Evolutionary conservation across 192 early-diverging fungal species (phyloP).

Genomic region (Umbelopsis isabellina): DNA sequence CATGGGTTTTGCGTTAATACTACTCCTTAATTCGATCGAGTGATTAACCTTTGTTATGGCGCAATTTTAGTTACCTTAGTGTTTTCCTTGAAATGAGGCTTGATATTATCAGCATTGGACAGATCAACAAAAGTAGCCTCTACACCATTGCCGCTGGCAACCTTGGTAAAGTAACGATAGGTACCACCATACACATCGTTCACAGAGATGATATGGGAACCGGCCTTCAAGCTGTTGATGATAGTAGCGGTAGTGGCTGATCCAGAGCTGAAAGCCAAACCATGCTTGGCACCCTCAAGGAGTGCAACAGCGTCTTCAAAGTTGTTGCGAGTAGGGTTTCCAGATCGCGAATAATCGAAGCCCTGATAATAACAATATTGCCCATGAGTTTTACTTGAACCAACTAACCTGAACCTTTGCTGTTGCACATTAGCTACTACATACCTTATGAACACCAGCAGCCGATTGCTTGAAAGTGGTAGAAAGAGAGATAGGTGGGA

Average conservation of each 20-base stretch:
- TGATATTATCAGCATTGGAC: constrained; percentile 64
- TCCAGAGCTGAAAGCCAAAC: constrained; percentile 81
- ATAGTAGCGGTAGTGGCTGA: constrained; percentile 86
- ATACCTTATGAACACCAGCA: constrained; percentile 87
- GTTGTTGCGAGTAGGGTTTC: constrained; percentile 76
- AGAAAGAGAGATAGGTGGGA: constrained; percentile 92
- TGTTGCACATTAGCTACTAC: background rate
- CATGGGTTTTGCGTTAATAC: background rate
- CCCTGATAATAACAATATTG: constrained; percentile 37
- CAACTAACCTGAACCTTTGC: too few species aligned
- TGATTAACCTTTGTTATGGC: background rate
- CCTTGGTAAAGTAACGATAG: constrained; percentile 87
- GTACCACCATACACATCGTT: constrained; percentile 93
- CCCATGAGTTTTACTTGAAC: background rate
- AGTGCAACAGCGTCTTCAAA: constrained; percentile 90
- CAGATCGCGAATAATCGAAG: constrained; percentile 82
- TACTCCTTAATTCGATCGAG: background rate
- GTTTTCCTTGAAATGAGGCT: constrained; percentile 65
- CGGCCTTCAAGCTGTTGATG: constrained; percentile 66
- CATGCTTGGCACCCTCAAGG: constrained; percentile 89
- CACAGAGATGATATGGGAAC: constrained; percentile 81
- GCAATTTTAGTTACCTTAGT: constrained; percentile 52
- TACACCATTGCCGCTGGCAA: constrained; percentile 66
- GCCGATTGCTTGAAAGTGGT: constrained; percentile 95
- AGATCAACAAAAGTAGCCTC: constrained; percentile 83